phyloP scores from a whole-genome alignment of 2,329 filamentous ascomycete species.

The Ophiostoma ulmi region DNA sequence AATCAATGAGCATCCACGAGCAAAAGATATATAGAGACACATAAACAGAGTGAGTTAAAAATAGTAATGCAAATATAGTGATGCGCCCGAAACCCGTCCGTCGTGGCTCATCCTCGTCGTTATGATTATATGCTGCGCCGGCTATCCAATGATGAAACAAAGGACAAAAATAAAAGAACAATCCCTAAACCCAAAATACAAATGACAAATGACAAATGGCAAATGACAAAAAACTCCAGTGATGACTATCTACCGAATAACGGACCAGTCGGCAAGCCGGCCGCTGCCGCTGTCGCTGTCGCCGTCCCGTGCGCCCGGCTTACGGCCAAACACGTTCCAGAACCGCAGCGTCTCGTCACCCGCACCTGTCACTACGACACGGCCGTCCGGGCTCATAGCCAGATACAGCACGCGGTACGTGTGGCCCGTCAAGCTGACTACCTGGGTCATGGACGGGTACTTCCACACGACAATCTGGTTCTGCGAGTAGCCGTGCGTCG shows the following conservation, averaged over 20 bases:
- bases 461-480: conserved; percentile 99
- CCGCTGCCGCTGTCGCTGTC: conserved; percentile 50
- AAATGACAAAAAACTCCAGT: neutral
- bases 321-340: conserved; percentile 91
- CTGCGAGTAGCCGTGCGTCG: conserved; percentile 93
- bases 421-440: conserved; percentile 90
- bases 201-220: neutral
- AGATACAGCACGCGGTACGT: conserved; percentile 90
- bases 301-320: conserved; percentile 65
- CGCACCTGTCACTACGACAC: conserved; percentile 89
- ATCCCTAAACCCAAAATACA: conserved; percentile 14
- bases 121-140: neutral
- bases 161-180: neutral
- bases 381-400: conserved; percentile 93
- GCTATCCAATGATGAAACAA: neutral
- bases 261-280: conserved; percentile 71
- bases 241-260: conserved; percentile 57
- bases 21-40: neutral
- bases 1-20: neutral
- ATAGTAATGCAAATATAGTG: neutral
- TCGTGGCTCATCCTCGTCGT: conserved; percentile 9
- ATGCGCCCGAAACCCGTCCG: neutral
- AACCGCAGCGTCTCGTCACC: conserved; percentile 94
- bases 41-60: neutral
- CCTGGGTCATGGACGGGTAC: conserved; percentile 96